Evolutionary conservation across 768 basidiomycete species (phyloP).

Genomic region (Phlebiopsis flavidoalba): DNA sequence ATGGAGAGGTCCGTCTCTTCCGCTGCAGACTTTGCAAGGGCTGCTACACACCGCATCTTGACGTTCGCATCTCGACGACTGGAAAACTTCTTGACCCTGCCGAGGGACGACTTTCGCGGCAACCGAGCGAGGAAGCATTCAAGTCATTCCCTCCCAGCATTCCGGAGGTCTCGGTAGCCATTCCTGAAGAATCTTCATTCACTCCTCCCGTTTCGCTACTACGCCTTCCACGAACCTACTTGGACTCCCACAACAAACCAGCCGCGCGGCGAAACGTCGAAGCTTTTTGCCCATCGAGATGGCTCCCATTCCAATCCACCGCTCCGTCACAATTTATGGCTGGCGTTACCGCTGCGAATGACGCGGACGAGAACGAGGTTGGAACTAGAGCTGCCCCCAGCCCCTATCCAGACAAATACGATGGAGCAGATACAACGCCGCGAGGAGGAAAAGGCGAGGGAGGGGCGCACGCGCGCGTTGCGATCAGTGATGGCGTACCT

Average conservation of each 20-base stretch:
- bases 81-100: slow-evolving; percentile 43
- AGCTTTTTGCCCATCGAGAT: slow-evolving; percentile 87
- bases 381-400: slow-evolving; percentile 33
- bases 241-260: slow-evolving; percentile 40
- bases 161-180: background rate
- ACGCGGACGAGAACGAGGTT: slow-evolving; percentile 29
- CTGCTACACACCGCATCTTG: slow-evolving; percentile 49
- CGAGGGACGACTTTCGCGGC: slow-evolving; percentile 1
- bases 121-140: slow-evolving; percentile 16
- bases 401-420: slow-evolving; percentile 32
- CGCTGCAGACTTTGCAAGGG: background rate
- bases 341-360: slow-evolving; percentile 39
- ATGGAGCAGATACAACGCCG: slow-evolving; percentile 49
- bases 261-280: slow-evolving; percentile 63
- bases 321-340: slow-evolving; percentile 59
- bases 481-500: slow-evolving; percentile 95
- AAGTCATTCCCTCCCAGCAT: slow-evolving; percentile 11
- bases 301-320: slow-evolving; percentile 59
- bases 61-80: slow-evolving; percentile 68
- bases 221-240: slow-evolving; percentile 22
- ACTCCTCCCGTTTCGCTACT: slow-evolving; percentile 8
- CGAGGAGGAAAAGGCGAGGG: slow-evolving; percentile 68
- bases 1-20: slow-evolving; percentile 11
- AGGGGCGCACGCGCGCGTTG: slow-evolving; percentile 74
- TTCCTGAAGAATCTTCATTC: background rate